Conservation (phyloP, 192 early-diverging fungal species). For the Dissophora ornata region DNA sequence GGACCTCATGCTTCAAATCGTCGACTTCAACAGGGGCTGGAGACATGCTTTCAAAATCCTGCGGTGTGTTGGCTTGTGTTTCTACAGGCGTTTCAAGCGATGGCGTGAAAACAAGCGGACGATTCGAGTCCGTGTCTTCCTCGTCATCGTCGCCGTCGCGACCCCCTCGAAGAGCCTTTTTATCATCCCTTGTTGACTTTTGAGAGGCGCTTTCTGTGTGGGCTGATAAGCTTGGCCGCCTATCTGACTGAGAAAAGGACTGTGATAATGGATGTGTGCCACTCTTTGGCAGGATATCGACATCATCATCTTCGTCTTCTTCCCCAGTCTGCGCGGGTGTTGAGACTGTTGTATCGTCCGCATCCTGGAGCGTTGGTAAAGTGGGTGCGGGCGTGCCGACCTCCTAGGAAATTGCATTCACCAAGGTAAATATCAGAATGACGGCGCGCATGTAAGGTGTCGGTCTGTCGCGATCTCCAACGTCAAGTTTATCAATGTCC, state of each 20-base stretch:
- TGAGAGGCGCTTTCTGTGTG: conserved; percentile 5
- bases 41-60: conserved; percentile 55
- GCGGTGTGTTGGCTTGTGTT: conserved; percentile 51
- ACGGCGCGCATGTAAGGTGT: too few species aligned
- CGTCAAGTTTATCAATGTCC: too few species aligned
- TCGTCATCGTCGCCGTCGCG: conserved; percentile 36
- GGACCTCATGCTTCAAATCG: conserved; percentile 33
- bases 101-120: conserved; percentile 45
- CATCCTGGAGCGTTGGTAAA: conserved; percentile 49
- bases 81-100: conserved; percentile 48
- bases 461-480: too few species aligned
- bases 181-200: conserved; percentile 8
- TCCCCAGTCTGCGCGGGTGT: conserved; percentile 44
- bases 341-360: conserved; percentile 36
- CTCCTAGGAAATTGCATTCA: conserved; percentile 28
- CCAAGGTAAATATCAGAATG: too few species aligned
- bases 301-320: conserved; percentile 48
- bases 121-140: conserved; percentile 50
- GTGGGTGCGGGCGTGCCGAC: conserved; percentile 41
- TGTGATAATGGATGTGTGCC: conserved; percentile 10
- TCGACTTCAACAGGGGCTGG: conserved; percentile 34
- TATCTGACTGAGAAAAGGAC: conserved; percentile 10
- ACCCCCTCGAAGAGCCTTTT: background rate
- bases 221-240: background rate
- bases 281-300: conserved; percentile 1